Percentiles rank a stretch among this genome's conserved stretches.
Evolutionary conservation across 2,329 filamentous ascomycete species (phyloP).

Genomic region (Penicillium aurantiogriseum): DNA sequence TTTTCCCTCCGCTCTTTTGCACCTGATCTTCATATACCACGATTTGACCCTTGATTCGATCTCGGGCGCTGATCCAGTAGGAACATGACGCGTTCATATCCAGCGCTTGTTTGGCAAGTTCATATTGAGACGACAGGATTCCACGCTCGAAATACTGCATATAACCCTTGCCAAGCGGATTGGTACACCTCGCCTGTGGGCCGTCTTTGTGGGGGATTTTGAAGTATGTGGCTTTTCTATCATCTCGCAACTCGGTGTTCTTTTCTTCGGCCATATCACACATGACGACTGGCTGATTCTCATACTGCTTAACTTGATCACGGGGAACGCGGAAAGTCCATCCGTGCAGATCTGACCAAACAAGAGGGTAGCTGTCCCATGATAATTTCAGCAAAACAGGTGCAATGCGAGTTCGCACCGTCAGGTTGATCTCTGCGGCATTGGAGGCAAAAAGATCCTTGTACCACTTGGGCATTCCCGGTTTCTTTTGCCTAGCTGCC

Average conservation of each 20-base stretch:
- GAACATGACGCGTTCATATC: conserved; percentile 99
- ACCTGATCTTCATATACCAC: conserved; percentile 78
- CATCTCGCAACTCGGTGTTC: conserved; percentile 63
- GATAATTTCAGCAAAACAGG: conserved; percentile 78
- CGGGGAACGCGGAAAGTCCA: conserved; percentile 84
- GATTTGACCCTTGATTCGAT: conserved; percentile 92
- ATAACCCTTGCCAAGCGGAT: conserved; percentile 88
- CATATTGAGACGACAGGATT: conserved; percentile 78
- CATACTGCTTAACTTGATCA: conserved; percentile 63
- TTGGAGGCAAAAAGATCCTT: conserved; percentile 78
- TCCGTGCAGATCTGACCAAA: conserved; percentile 90
- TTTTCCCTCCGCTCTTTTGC: conserved; percentile 19
- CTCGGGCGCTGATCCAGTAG: conserved; percentile 96
- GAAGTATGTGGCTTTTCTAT: conserved; percentile 69
- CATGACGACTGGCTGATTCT: conserved; percentile 66
- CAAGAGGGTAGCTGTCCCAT: conserved; percentile 85
- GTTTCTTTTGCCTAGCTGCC: conserved; percentile 82
- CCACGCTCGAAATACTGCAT: conserved; percentile 88
- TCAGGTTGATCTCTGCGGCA: conserved; percentile 66
- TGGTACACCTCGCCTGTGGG: conserved; percentile 76
- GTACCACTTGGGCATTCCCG: conserved; percentile 94
- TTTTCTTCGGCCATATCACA: conserved; percentile 78
- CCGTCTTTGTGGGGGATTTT: conserved; percentile 97
- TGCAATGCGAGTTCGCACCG: conserved; percentile 82
- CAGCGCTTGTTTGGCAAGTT: conserved; percentile 88